These are phyloP conservation scores for Phytophthora foliorum DNA, from an alignment of 352 stramenopile genomes.

Conservation along the genomic window DNA sequence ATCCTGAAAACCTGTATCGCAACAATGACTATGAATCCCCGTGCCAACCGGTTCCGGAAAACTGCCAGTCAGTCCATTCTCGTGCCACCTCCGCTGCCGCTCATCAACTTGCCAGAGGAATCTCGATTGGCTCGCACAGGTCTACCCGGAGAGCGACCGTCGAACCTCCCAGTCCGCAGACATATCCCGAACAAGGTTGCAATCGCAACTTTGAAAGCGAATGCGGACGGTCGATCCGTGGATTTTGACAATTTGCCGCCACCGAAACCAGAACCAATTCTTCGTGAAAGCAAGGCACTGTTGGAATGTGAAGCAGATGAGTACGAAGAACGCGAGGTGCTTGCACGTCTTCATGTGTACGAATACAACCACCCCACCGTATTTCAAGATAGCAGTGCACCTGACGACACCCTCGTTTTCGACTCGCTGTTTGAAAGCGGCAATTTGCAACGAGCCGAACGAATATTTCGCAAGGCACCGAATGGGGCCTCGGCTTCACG, in stretches of 20 bases:
- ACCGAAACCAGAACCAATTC: slow-evolving; percentile 48
- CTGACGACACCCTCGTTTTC: slow-evolving; percentile 70
- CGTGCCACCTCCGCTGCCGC: slow-evolving; percentile 63
- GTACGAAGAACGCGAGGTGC: slow-evolving; percentile 38
- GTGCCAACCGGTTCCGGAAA: slow-evolving; percentile 37
- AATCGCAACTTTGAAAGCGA: slow-evolving; percentile 10
- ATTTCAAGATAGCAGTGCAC: slow-evolving; percentile 38
- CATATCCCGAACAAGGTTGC: slow-evolving; percentile 36
- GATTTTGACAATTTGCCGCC: slow-evolving; percentile 14
- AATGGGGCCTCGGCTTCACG: not conserved
- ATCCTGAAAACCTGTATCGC: not conserved
- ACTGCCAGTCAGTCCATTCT: slow-evolving; percentile 37
- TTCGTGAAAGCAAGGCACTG: slow-evolving; percentile 51
- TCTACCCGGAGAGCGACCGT: slow-evolving; percentile 43
- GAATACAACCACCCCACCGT: slow-evolving; percentile 77
- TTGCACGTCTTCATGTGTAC: slow-evolving; percentile 62
- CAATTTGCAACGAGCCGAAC: slow-evolving; percentile 69
- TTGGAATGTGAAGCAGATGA: slow-evolving; percentile 50
- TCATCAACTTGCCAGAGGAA: slow-evolving; percentile 71
- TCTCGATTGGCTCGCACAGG: slow-evolving; percentile 51
- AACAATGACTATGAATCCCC: slow-evolving; percentile 32
- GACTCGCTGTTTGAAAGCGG: slow-evolving; percentile 85
- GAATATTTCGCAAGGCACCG: slow-evolving; percentile 51
- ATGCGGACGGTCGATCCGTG: not conserved
- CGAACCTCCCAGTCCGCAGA: slow-evolving; percentile 56